Evolutionary conservation across 306 rosid species (phyloP).

Genomic region (Lupinus albus): DNA sequence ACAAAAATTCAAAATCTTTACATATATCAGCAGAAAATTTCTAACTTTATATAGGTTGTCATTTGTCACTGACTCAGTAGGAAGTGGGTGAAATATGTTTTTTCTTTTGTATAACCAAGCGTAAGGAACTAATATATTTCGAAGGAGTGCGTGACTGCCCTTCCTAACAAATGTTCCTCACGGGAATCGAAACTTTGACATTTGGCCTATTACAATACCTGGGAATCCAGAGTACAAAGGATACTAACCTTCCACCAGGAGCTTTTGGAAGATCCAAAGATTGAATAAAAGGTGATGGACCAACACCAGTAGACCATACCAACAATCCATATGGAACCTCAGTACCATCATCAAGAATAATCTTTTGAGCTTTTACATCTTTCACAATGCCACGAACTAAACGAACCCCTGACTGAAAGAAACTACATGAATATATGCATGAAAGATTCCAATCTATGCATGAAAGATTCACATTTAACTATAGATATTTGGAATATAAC

Average conservation of each 20-base stretch:
- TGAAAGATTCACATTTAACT: no score
- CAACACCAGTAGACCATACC: conserved; percentile 99
- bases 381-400: conserved; percentile 90
- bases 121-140: no score
- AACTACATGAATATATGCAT: not conserved
- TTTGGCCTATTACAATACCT: no score
- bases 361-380: conserved; percentile 70
- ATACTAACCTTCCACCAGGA: conserved; percentile 93
- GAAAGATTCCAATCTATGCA: no score
- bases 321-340: conserved; percentile 94
- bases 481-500: no score
- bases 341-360: conserved; percentile 83
- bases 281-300: conserved; percentile 73
- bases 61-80: not conserved
- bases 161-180: no score
- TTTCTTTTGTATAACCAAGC: no score
- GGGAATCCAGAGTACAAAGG: no score
- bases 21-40: conserved; percentile 13
- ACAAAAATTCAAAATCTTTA: not conserved
- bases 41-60: conserved; percentile 27
- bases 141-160: no score
- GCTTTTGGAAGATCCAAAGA: conserved; percentile 76
- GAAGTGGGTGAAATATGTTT: no score
- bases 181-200: no score
- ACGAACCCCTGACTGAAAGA: conserved; percentile 91